phyloP scores from a whole-genome alignment of 768 basidiomycete genomes.

The Suillus americanus region DNA sequence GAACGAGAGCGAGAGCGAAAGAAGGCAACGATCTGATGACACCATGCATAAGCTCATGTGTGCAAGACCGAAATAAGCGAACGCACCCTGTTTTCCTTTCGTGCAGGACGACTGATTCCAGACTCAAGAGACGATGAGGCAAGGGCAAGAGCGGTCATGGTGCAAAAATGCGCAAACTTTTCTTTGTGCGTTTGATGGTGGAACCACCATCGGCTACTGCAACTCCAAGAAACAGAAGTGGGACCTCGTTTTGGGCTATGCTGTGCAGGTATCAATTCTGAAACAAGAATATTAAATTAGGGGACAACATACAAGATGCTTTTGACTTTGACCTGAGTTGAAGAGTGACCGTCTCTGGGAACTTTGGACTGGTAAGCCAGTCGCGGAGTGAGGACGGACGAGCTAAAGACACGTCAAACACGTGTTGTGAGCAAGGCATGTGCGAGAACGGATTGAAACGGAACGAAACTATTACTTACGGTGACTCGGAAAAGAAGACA shows the following conservation, averaged over 20 bases:
- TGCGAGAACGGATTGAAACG: constrained; percentile 9
- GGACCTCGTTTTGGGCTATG: constrained; percentile 4
- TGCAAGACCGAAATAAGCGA: not conserved
- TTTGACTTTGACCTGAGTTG: not conserved
- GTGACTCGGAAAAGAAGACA: constrained; percentile 2
- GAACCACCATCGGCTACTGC: constrained; percentile 6
- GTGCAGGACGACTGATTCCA: constrained; percentile 5
- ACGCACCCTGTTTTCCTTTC: constrained; percentile 49
- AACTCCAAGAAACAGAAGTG: constrained; percentile 4
- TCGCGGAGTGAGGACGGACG: constrained; percentile 39
- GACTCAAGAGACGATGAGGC: constrained; percentile 7
- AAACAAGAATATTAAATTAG: not conserved
- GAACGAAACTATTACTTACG: constrained; percentile 12
- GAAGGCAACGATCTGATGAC: constrained; percentile 58
- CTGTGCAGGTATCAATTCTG: constrained; percentile 9
- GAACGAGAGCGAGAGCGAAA: constrained; percentile 60
- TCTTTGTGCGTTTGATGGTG: constrained; percentile 10
- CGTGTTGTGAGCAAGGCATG: constrained; percentile 44
- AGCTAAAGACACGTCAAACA: constrained; percentile 40
- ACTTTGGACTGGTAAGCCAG: constrained; percentile 28
- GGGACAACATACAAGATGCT: constrained; percentile 1
- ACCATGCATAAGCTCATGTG: not conserved
- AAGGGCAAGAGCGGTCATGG: constrained; percentile 12
- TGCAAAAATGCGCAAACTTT: constrained; percentile 1
- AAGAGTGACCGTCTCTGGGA: constrained; percentile 5